A percentile compares a stretch with the other conserved stretches of the same genome.
phyloP scores from a whole-genome alignment of 164 flowering plant genomes.

The Vitis rupestris region DNA sequence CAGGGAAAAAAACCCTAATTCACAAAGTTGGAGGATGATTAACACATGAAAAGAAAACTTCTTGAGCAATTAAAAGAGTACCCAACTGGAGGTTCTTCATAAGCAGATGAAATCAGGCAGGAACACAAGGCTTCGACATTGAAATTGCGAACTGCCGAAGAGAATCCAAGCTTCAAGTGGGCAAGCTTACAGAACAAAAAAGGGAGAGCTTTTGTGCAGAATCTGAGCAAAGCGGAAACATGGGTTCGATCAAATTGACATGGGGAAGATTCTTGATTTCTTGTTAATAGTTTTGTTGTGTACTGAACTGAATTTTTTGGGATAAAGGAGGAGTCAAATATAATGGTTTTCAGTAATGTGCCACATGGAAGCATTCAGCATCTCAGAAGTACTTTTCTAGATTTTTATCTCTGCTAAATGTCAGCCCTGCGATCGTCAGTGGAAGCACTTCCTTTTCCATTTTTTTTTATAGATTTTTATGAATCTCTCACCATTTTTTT shows the following conservation, averaged over 20 bases:
- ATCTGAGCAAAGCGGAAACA: conserved; percentile 9
- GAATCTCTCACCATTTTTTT: too few relatives aligned
- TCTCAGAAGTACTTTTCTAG: too few relatives aligned
- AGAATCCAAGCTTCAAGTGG: conserved; percentile 22
- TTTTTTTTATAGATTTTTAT: too few relatives aligned
- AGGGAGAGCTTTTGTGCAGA: conserved; percentile 8
- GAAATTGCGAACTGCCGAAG: background rate
- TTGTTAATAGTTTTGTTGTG: background rate
- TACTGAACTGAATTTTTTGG: background rate
- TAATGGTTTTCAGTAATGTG: too few relatives aligned
- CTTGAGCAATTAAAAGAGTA: conserved; percentile 15
- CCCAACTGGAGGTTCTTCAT: conserved; percentile 25
- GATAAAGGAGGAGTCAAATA: background rate
- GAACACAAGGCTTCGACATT: conserved; percentile 14
- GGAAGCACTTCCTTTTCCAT: too few relatives aligned
- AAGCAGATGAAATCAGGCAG: conserved; percentile 17
- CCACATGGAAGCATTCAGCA: too few relatives aligned
- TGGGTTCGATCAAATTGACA: background rate
- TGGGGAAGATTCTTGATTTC: background rate
- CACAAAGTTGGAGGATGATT: background rate
- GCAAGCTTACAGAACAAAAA: background rate
- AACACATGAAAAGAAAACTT: conserved; percentile 7
- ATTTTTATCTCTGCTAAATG: too few relatives aligned
- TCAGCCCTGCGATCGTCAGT: too few relatives aligned
- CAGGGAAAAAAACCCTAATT: conserved; percentile 1